Percentiles rank a stretch among this genome's conserved stretches.
Evolutionary conservation across 305 asterid species (phyloP).

Genomic region (Plantago lanceolata): DNA sequence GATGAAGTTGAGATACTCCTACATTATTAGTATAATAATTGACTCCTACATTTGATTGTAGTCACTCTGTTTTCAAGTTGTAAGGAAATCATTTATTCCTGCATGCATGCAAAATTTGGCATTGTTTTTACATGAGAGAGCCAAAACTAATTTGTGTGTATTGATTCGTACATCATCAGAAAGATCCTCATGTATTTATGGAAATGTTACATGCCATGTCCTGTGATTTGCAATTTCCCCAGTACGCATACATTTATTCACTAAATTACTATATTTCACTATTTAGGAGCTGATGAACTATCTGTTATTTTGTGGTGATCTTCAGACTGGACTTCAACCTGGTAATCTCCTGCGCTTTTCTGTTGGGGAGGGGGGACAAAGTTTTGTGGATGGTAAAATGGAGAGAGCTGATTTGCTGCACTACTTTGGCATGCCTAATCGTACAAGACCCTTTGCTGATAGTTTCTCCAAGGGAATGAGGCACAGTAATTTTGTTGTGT

Average conservation of each 20-base stretch:
- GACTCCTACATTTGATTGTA: too few relatives aligned
- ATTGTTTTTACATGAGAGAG: not conserved
- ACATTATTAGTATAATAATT: too few relatives aligned
- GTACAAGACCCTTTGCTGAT: conserved; percentile 87
- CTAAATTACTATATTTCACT: not conserved
- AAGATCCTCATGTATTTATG: conserved; percentile 6
- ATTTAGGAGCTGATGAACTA: not conserved
- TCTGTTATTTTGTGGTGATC: not conserved
- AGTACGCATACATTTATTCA: too few relatives aligned
- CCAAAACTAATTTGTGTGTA: not conserved
- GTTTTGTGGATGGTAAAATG: conserved; percentile 59
- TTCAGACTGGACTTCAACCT: conserved; percentile 54
- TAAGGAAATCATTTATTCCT: not conserved
- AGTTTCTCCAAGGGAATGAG: conserved; percentile 80
- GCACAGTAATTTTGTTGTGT: not conserved
- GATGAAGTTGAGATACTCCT: too few relatives aligned
- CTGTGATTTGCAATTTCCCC: not conserved
- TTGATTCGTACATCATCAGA: not conserved
- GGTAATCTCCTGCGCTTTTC: conserved; percentile 75
- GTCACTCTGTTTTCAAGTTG: not conserved
- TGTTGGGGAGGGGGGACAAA: conserved; percentile 55
- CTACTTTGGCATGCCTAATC: conserved; percentile 69
- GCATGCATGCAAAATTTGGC: not conserved
- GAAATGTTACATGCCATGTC: not conserved
- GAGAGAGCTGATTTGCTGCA: conserved; percentile 81